Evolutionary conservation across 2,329 filamentous ascomycete genomes (phyloP).

Genomic region (Coniella vitis): DNA sequence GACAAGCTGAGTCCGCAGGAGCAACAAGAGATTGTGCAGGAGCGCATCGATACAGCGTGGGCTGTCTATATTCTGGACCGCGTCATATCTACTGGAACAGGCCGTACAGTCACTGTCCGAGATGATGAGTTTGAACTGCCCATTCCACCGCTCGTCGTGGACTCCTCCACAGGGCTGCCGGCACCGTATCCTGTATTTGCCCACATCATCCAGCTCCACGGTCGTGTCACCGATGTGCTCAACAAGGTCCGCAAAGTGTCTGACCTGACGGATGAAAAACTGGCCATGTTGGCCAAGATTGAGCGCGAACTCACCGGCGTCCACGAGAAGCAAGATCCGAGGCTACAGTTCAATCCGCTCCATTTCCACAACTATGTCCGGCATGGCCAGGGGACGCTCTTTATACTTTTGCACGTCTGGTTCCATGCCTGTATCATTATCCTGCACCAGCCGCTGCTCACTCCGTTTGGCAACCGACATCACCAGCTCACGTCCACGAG

Average conservation of each 20-base stretch:
- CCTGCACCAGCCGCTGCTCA: constrained; percentile 73
- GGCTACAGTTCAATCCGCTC: constrained; percentile 73
- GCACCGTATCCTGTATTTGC: constrained; percentile 74
- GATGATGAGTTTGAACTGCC: constrained; percentile 80
- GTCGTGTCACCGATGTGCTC: constrained; percentile 73
- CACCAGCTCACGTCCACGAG: constrained; percentile 73
- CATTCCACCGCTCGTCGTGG: constrained; percentile 47
- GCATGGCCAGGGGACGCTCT: constrained; percentile 75
- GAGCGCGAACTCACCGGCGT: constrained; percentile 68
- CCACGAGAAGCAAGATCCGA: constrained; percentile 67
- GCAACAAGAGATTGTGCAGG: constrained; percentile 65
- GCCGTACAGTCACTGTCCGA: constrained; percentile 73
- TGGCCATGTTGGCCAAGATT: constrained; percentile 67
- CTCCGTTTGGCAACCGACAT: constrained; percentile 61
- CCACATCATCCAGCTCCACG: constrained; percentile 79
- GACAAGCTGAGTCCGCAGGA: constrained; percentile 38
- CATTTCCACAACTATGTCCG: constrained; percentile 85
- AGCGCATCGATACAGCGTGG: constrained; percentile 84
- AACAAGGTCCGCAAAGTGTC: constrained; percentile 71
- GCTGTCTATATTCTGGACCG: constrained; percentile 82
- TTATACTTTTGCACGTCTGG: constrained; percentile 83
- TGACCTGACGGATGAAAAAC: constrained; percentile 68
- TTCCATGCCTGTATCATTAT: constrained; percentile 83
- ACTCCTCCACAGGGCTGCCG: constrained; percentile 61
- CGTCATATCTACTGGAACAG: constrained; percentile 81